phyloP scores from a whole-genome alignment of 2,329 filamentous ascomycete species.

The Sporothrix brunneoviolacea region DNA sequence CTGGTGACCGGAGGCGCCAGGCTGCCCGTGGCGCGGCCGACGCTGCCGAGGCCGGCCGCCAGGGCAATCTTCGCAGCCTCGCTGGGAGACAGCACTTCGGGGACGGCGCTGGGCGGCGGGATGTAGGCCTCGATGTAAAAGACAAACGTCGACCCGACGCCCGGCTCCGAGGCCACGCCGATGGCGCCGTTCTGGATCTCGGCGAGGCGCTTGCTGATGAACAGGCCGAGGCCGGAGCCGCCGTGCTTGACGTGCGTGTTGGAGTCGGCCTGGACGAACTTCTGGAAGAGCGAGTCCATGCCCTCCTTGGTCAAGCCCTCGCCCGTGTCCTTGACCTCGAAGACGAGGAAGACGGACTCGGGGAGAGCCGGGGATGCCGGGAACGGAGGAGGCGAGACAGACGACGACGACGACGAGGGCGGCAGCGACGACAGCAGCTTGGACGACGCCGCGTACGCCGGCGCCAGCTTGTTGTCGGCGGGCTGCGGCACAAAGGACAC shows the following conservation, averaged over 20 bases:
- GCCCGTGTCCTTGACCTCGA: conserved; percentile 72
- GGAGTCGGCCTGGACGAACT: conserved; percentile 71
- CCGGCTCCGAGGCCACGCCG: conserved; percentile 61
- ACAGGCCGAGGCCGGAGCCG: conserved; percentile 70
- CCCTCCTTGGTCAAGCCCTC: conserved; percentile 65
- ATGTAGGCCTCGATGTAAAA: conserved; percentile 62
- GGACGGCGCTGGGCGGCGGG: conserved; percentile 33
- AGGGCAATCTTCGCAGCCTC: conserved; percentile 14
- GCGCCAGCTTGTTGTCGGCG: conserved; percentile 8
- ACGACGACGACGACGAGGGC: not conserved
- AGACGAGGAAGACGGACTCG: conserved; percentile 58
- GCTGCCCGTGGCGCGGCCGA: not conserved
- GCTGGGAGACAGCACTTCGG: conserved; percentile 28
- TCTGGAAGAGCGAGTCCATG: conserved; percentile 67
- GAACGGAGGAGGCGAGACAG: not conserved
- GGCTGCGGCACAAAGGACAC: conserved; percentile 57
- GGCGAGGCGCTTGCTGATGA: conserved; percentile 72
- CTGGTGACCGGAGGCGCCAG: no score
- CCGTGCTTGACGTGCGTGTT: conserved; percentile 73
- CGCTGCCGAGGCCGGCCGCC: not conserved
- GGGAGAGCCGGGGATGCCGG: conserved; percentile 14
- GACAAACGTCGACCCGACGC: conserved; percentile 66
- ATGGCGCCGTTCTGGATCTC: conserved; percentile 77
- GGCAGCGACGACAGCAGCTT: not conserved
- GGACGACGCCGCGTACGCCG: conserved; percentile 1